phyloP scores from a whole-genome alignment of 495 filamentous ascomycete genomes.

The Neurospora sp. region DNA sequence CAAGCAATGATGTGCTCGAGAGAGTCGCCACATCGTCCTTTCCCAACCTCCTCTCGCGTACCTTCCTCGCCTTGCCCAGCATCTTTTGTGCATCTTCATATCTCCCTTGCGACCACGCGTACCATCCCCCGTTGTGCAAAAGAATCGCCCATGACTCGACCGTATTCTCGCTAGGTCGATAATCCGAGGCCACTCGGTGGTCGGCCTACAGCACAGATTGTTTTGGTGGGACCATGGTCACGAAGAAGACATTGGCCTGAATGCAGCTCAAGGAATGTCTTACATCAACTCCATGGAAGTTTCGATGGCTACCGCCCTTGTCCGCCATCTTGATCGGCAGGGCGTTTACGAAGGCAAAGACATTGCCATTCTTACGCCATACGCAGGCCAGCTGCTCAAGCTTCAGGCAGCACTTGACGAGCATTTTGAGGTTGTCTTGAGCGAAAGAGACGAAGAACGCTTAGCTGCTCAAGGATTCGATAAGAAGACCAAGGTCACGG shows the following conservation, averaged over 20 bases:
- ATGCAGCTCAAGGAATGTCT: constrained; percentile 42
- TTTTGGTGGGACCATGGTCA: constrained; percentile 67
- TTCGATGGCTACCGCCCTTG: constrained; percentile 52
- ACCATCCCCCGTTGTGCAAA: too few species aligned
- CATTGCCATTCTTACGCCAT: constrained; percentile 74
- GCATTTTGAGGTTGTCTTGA: constrained; percentile 52
- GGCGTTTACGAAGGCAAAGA: constrained; percentile 52
- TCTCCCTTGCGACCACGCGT: too few species aligned
- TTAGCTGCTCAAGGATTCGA: constrained; percentile 44
- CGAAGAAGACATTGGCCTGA: constrained; percentile 39
- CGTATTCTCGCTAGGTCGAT: too few species aligned
- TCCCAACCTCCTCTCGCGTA: too few species aligned
- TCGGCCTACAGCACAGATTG: constrained; percentile 53
- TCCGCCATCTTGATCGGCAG: constrained; percentile 64
- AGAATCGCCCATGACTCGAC: too few species aligned
- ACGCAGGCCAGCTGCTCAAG: constrained; percentile 59
- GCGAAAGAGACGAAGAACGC: constrained; percentile 56
- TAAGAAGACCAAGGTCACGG: not conserved
- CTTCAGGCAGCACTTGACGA: constrained; percentile 41
- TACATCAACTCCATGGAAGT: constrained; percentile 61
- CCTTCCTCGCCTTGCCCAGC: too few species aligned
- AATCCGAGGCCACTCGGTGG: constrained; percentile 22
- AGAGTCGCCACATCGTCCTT: too few species aligned
- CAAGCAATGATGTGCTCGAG: too few species aligned
- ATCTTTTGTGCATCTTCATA: too few species aligned